Evolutionary conservation across 257 asterid species (phyloP).

Genomic region (Plantago major): DNA sequence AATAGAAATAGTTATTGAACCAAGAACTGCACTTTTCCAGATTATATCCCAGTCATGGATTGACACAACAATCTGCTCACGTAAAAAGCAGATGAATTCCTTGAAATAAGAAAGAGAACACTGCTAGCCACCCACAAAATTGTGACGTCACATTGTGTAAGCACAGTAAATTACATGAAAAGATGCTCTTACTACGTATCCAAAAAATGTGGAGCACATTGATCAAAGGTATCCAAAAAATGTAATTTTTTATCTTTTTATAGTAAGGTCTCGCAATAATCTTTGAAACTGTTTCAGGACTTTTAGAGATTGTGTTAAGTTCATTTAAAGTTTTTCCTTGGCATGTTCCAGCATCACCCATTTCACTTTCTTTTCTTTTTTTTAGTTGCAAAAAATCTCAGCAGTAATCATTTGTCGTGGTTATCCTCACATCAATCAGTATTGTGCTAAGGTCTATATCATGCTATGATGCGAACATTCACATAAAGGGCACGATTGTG

Average conservation of each 20-base stretch:
- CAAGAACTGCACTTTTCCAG: constrained; percentile 89
- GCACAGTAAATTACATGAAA: neutral
- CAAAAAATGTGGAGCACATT: neutral
- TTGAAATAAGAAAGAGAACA: constrained; percentile 12
- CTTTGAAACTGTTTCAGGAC: neutral
- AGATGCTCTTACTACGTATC: neutral
- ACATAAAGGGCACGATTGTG: constrained; percentile 3
- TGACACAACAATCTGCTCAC: constrained; percentile 71
- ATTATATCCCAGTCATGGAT: constrained; percentile 85
- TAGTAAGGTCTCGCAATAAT: neutral
- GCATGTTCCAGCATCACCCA: neutral
- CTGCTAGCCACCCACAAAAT: neutral
- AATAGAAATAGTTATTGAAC: constrained; percentile 63
- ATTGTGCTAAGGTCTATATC: neutral
- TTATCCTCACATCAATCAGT: neutral
- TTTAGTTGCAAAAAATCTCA: no score
- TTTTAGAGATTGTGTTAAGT: neutral
- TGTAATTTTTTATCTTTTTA: neutral
- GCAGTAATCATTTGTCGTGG: neutral
- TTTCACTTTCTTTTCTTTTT: no score
- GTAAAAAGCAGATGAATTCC: constrained; percentile 25
- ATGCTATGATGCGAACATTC: neutral
- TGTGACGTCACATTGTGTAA: neutral
- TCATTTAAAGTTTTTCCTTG: neutral
- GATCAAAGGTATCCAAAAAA: neutral